phyloP scores from a whole-genome alignment of 306 rosid genomes.

The Oemleria cerasiformis region DNA sequence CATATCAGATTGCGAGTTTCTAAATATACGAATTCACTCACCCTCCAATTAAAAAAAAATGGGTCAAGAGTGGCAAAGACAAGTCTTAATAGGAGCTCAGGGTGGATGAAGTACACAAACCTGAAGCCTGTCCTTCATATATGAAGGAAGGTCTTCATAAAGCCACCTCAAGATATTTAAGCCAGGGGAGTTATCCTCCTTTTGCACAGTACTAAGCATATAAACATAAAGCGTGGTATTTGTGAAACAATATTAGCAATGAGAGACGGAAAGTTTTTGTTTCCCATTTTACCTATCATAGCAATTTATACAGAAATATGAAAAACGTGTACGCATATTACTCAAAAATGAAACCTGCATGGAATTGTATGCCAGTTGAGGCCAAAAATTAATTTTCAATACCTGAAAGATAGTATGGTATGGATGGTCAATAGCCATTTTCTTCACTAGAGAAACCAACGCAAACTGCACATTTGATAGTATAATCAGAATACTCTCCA shows the following conservation, averaged over 20 bases:
- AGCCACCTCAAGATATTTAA: constrained; percentile 93
- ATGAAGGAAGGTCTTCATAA: constrained; percentile 77
- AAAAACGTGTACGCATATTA: not conserved
- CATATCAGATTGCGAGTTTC: not conserved
- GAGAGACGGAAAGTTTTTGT: not conserved
- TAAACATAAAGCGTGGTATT: constrained; percentile 35
- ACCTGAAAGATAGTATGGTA: constrained; percentile 95
- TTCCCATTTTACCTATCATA: not conserved
- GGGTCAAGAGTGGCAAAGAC: constrained; percentile 78
- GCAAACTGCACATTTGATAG: constrained; percentile 65
- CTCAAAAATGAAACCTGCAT: constrained; percentile 8
- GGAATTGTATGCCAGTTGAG: constrained; percentile 13
- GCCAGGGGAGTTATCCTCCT: constrained; percentile 93
- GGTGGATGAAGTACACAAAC: constrained; percentile 75
- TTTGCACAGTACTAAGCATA: constrained; percentile 74
- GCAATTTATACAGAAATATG: too few species aligned
- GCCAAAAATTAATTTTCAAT: constrained; percentile 20
- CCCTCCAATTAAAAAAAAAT: constrained; percentile 89
- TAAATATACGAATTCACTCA: constrained; percentile 36
- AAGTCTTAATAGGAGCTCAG: constrained; percentile 83
- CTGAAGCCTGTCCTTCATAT: constrained; percentile 78
- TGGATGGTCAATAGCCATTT: constrained; percentile 94
- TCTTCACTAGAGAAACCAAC: constrained; percentile 87
- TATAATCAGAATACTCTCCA: constrained; percentile 8
- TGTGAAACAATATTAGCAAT: not conserved